A percentile compares a stretch with the other conserved stretches of the same genome.
These are phyloP conservation scores for Hydrangea macrophylla DNA, from an alignment of 148 eudicot genomes.

Conservation along the genomic window DNA sequence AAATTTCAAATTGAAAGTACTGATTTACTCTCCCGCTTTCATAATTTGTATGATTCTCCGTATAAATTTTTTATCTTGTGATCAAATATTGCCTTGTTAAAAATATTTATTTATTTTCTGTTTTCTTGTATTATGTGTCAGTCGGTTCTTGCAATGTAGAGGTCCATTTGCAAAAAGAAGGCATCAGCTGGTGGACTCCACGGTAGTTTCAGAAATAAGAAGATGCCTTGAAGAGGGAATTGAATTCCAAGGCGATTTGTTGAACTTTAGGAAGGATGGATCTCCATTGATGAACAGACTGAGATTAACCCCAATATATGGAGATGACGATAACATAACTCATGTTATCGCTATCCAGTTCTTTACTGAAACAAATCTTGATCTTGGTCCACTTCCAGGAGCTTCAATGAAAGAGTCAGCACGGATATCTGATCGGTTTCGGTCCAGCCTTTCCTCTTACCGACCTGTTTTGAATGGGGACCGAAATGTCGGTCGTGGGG, in stretches of 20 bases:
- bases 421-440: conserved; percentile 44
- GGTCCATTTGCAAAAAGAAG: conserved; percentile 98
- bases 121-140: conserved; percentile 30
- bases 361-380: conserved; percentile 66
- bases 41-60: neutral
- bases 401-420: conserved; percentile 42
- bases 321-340: conserved; percentile 77
- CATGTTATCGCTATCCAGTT: conserved; percentile 87
- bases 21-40: neutral
- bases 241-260: conserved; percentile 87
- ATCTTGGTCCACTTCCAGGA: conserved; percentile 78
- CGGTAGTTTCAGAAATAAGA: conserved; percentile 78
- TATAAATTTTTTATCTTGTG: neutral
- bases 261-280: conserved; percentile 90
- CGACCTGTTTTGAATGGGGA: conserved; percentile 36
- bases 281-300: conserved; percentile 81
- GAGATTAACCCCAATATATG: conserved; percentile 82
- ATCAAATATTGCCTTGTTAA: neutral
- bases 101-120: neutral
- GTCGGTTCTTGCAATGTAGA: conserved; percentile 97
- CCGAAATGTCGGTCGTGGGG: conserved; percentile 40
- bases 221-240: conserved; percentile 81
- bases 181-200: conserved; percentile 83
- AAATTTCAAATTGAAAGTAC: neutral
- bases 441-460: conserved; percentile 48